Conservation (phyloP, 495 filamentous ascomycete genomes). For the Penicillium arizonense region DNA sequence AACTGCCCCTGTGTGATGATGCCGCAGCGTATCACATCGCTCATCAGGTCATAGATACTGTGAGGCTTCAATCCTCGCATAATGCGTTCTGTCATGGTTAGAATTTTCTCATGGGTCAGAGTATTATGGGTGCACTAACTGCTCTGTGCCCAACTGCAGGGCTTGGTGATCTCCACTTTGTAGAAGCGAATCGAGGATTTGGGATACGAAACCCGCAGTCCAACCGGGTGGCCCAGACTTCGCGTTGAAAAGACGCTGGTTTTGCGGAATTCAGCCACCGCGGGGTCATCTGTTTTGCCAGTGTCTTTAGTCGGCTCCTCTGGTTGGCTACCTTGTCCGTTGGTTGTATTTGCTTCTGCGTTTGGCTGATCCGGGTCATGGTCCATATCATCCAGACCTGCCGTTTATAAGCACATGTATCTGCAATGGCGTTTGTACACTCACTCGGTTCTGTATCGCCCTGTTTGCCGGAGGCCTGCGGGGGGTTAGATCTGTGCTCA, state of each 20-base stretch:
- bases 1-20: slow-evolving; percentile 15
- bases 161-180: slow-evolving; percentile 14
- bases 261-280: slow-evolving; percentile 1
- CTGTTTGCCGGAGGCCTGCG: too few relatives aligned
- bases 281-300: not conserved
- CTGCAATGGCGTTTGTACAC: too few relatives aligned
- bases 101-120: not conserved
- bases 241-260: slow-evolving; percentile 2
- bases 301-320: not conserved
- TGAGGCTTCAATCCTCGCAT: slow-evolving; percentile 12
- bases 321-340: not conserved
- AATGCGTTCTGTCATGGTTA: slow-evolving; percentile 8
- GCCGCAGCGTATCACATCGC: slow-evolving; percentile 12
- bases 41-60: slow-evolving; percentile 8
- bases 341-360: slow-evolving; percentile 1
- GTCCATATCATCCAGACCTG: too few relatives aligned
- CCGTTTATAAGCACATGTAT: too few relatives aligned
- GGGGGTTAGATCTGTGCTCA: too few relatives aligned
- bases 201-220: slow-evolving; percentile 4
- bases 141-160: slow-evolving; percentile 4
- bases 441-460: too few relatives aligned
- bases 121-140: not conserved
- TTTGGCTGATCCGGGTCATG: not conserved
- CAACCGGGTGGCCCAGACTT: slow-evolving; percentile 11
- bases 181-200: slow-evolving; percentile 8